Evolutionary conservation across 495 filamentous ascomycete genomes (phyloP), one percentile per base, ranked within the genome.

Genomic region (Daldinia vernicosa): DNA sequence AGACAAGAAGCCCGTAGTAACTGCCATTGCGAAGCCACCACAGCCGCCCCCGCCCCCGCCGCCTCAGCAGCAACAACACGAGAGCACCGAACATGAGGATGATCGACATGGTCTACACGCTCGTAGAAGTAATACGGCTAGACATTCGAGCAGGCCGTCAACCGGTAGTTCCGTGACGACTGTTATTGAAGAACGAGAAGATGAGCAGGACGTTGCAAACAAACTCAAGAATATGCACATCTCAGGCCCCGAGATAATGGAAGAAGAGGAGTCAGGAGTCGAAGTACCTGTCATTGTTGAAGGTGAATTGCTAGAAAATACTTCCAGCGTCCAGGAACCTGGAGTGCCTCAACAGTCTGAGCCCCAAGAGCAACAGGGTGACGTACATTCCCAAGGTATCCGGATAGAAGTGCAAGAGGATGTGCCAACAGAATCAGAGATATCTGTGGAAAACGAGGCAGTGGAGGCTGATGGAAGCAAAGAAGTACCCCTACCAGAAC

Each of bases 131-230:
- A 93, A 90, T 72, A 92, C 90, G 26, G 84, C 90, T 63, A 84
- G 91, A 92, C 79, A 93, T 90, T 76, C 84, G 70, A 91, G 88
- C 74, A 87, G 85, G 51, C 90, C 91, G 24, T 92, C 90, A 19
- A 89, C 87, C n/a, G 90, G 90, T n/a, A 92, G 88, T 59, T 85
- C 87, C 7, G 88, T 93, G 30, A 86, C 86, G 2, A 91, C 91
- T 1, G 92, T 94, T 33, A 81, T 85, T 19, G 91, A 94, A 77
- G 86, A 88, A 28, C 86, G 89, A 26, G 91, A 94, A 72, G 91
- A 94, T 62, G 82, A 87, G 37, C 39, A 69, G 75, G 82, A 83
- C 14, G 75, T 84, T 26, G 66, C 81, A 6, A 79, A 65, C 54
- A 79, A 72, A 68, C 65, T 84, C 11, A 78, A 75, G 60, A 70